phyloP scores from a whole-genome alignment of 1,284 basidiomycete species.

The Fomes fomentarius region DNA sequence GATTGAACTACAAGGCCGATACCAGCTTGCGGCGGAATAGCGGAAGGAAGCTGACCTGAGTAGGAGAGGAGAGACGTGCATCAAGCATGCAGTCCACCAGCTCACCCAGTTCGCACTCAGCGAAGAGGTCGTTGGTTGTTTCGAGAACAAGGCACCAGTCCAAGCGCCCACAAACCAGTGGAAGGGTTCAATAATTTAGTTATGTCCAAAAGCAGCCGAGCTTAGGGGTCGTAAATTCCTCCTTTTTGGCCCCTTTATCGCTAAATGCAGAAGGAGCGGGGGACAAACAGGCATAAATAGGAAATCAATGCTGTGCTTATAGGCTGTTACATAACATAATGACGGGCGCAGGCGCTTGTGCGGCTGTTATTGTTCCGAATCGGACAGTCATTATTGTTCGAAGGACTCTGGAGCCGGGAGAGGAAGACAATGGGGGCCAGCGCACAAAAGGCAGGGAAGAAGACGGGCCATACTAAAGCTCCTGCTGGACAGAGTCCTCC shows the following conservation, averaged over 20 bases:
- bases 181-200: neutral
- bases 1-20: too few relatives aligned
- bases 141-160: slow-evolving; percentile 7
- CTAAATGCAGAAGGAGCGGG: neutral
- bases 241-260: neutral
- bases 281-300: slow-evolving; percentile 16
- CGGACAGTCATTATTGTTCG: slow-evolving; percentile 20
- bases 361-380: slow-evolving; percentile 21
- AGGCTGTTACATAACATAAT: slow-evolving; percentile 13
- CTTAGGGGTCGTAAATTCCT: neutral
- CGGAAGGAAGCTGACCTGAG: too few relatives aligned
- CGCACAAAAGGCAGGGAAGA: slow-evolving; percentile 22
- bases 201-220: neutral
- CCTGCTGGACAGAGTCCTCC: slow-evolving; percentile 23
- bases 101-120: too few relatives aligned
- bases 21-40: too few relatives aligned
- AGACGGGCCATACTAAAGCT: slow-evolving; percentile 23
- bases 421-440: slow-evolving; percentile 20
- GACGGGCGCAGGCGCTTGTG: slow-evolving; percentile 12
- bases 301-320: slow-evolving; percentile 3
- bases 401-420: slow-evolving; percentile 7
- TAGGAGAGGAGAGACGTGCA: neutral
- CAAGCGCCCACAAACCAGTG: neutral
- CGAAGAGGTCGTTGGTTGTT: neutral
- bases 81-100: neutral